phyloP scores from a whole-genome alignment of 2,329 filamentous ascomycete genomes.

The Paramyrothecium roridum region DNA sequence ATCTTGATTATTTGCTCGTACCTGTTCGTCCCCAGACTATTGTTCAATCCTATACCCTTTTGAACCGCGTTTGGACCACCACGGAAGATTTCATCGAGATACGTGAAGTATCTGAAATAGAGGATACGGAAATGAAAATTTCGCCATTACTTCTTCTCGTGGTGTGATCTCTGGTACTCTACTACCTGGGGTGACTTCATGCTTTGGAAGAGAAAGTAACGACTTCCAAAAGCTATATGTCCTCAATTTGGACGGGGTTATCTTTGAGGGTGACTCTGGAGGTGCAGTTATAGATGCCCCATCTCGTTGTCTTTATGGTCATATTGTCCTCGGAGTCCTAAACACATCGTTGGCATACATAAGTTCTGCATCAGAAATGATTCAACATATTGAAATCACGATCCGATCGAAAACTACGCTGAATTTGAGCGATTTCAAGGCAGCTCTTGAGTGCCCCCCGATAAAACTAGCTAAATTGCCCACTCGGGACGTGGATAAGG shows the following conservation, averaged over 20 bases:
- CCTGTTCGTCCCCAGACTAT: too few species aligned
- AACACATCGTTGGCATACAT: not conserved
- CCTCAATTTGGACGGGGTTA: not conserved
- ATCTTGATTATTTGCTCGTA: too few species aligned
- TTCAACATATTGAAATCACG: too few species aligned
- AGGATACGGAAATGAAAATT: not conserved
- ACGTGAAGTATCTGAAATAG: not conserved
- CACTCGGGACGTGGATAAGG: too few species aligned
- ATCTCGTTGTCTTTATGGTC: not conserved
- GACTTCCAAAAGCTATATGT: not conserved
- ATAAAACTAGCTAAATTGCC: too few species aligned
- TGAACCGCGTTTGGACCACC: too few species aligned
- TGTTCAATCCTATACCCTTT: too few species aligned
- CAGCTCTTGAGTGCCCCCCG: too few species aligned
- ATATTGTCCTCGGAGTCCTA: not conserved
- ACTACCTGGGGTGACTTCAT: not conserved
- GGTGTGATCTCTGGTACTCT: not conserved
- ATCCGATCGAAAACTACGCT: too few species aligned
- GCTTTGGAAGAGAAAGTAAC: not conserved
- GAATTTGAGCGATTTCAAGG: too few species aligned
- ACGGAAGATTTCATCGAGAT: too few species aligned
- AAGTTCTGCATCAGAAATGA: too few species aligned
- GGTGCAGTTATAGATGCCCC: not conserved
- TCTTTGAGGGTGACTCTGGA: not conserved
- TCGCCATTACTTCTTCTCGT: not conserved